A percentile compares a stretch with the other conserved stretches of the same genome.
phyloP scores from a whole-genome alignment of 78 protist species.

The Cavenderia fasciculata region DNA sequence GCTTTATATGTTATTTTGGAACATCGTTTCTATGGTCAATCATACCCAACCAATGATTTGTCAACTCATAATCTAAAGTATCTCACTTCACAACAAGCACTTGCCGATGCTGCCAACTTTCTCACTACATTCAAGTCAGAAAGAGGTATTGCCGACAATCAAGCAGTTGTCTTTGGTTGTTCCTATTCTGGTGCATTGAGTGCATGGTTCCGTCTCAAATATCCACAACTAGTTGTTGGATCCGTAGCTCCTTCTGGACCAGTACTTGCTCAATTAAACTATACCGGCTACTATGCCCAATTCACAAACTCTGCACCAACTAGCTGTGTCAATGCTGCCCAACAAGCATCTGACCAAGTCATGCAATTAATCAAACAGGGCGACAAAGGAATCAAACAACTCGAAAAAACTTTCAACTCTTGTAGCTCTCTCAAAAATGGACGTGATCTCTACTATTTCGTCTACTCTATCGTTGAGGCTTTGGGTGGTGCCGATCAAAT shows the following conservation, averaged over 20 bases:
- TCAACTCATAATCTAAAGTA: constrained; percentile 45
- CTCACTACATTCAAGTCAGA: constrained; percentile 15
- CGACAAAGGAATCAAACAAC: not conserved
- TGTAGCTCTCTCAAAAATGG: constrained; percentile 11
- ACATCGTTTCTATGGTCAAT: constrained; percentile 73
- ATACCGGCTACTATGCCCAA: constrained; percentile 60
- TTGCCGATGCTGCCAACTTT: constrained; percentile 80
- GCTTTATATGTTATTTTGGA: constrained; percentile 67
- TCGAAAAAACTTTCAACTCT: constrained; percentile 14
- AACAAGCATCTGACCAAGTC: constrained; percentile 23
- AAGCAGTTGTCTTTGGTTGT: constrained; percentile 73
- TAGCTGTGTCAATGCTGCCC: constrained; percentile 43
- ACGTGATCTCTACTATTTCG: constrained; percentile 37
- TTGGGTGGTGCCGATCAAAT: constrained; percentile 49
- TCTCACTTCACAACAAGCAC: constrained; percentile 65
- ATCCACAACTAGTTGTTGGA: constrained; percentile 57
- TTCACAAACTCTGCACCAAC: constrained; percentile 37
- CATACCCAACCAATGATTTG: constrained; percentile 42
- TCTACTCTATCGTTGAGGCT: constrained; percentile 28
- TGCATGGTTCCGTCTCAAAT: constrained; percentile 43
- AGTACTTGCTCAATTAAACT: constrained; percentile 76
- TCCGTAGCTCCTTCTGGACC: constrained; percentile 76
- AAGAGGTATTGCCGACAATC: not conserved
- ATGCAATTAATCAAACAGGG: not conserved
- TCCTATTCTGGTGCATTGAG: constrained; percentile 78